Conservation (phyloP, 2,329 filamentous ascomycete species). For the Fusarium graminum region DNA sequence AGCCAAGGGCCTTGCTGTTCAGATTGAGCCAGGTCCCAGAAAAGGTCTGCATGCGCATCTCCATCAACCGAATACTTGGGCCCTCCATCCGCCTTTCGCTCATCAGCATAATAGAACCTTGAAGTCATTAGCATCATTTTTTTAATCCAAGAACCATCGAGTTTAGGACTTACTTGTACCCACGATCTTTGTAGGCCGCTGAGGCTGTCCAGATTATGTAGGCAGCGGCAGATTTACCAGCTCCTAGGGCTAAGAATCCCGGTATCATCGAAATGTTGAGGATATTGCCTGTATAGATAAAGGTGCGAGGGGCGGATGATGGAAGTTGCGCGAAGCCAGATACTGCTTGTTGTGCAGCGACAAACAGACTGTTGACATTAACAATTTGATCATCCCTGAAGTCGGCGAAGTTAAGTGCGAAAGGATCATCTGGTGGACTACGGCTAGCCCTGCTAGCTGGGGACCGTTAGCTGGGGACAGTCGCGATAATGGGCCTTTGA, state of each 20-base stretch:
- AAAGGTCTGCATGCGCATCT: constrained; percentile 58
- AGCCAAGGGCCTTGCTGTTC: constrained; percentile 60
- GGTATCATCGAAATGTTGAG: constrained; percentile 53
- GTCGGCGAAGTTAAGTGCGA: constrained; percentile 25
- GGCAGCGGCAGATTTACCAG: constrained; percentile 56
- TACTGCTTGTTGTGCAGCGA: constrained; percentile 34
- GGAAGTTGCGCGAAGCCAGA: constrained; percentile 48
- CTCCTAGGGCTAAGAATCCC: constrained; percentile 53
- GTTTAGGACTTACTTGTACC: constrained; percentile 51
- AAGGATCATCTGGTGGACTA: constrained; percentile 17
- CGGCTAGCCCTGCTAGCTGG: constrained; percentile 20
- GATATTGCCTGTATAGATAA: constrained; percentile 61
- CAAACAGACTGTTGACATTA: constrained; percentile 28
- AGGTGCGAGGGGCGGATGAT: constrained; percentile 51
- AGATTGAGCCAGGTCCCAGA: constrained; percentile 55
- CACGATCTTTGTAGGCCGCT: constrained; percentile 51
- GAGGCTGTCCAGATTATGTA: constrained; percentile 51
- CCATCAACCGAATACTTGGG: constrained; percentile 53
- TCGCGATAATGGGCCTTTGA: accelerated
- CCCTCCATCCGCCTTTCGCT: constrained; percentile 59
- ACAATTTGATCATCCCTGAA: constrained; percentile 25
- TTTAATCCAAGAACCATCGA: too few species aligned
- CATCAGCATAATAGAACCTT: constrained; percentile 67
- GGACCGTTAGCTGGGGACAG: not conserved
- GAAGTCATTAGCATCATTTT: not conserved